Base-by-base conservation (phyloP, 257 asterid genomes). In the Nicotiana undulata region DNA sequence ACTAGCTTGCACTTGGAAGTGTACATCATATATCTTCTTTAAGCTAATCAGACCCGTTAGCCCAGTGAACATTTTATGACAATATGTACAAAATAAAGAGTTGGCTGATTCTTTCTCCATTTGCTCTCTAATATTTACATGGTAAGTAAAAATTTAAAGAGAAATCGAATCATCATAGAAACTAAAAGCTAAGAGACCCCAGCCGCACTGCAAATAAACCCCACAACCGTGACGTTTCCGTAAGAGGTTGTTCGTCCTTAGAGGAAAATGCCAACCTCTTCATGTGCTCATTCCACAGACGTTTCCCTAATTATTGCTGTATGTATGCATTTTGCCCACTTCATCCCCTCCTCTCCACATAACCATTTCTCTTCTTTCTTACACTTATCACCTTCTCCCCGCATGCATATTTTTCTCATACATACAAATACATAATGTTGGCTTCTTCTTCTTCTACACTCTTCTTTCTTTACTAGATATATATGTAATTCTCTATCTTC, bases 151-250 rank as follows among this genome's bases (percentile, higher is more conserved):
- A 72, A 13, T 1, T 3, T 12, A 22, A 46, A 22, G 60, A 72
- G 49, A 72, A 6, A 12, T 49, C 3, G 60, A 49, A 34, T 3
- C 61, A 34, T 28, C 61, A 34, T 28, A 34, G 18, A 4, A 46
- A 61, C 59, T 37, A 18, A 31, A 67, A n/a, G n/a, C n/a, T n/a
- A n/a, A n/a, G 79, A 75, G 85, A 68, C 63, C 80, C 78, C 24
- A 61, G 65, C 59, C 16, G 18, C 72, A 9, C 31, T 52, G 70
- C 72, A 46, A 76, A 37, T 6, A 3, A 67, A 56, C 86, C 86
- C 86, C 83, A 79, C 85, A 9, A 64, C 13, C 52, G 13, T 83
- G 80, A 83, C 80, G 78, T 63, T 40, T 59, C 80, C 82, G 75
- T 67, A 82, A 79, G 49, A 16, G 51, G 76, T 51, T 70, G 46